Conservation (phyloP, 2,329 filamentous ascomycete species). For the Trichoderma aggressivum region DNA sequence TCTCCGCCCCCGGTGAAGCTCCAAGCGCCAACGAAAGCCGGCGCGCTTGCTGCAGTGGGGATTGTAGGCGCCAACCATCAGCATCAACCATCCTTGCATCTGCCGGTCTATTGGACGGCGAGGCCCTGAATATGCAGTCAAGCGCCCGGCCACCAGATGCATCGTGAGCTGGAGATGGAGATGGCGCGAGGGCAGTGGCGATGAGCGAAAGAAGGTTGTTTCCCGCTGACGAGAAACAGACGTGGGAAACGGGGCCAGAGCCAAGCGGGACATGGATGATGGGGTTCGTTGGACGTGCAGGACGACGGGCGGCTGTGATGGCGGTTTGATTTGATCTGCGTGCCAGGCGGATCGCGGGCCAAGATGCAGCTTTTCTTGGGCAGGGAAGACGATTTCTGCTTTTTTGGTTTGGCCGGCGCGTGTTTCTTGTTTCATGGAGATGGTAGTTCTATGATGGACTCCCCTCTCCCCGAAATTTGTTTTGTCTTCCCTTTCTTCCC, state of each 20-base stretch:
- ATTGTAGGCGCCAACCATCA: not conserved
- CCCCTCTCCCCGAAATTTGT: not conserved
- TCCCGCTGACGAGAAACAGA: not conserved
- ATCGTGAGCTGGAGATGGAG: constrained; percentile 6
- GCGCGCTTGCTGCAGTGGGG: not conserved
- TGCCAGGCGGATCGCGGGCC: not conserved
- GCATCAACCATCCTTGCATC: not conserved
- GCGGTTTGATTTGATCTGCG: constrained; percentile 6
- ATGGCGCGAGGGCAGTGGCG: not conserved
- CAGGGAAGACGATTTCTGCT: not conserved
- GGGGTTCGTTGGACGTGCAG: not conserved
- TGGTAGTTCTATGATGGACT: constrained; percentile 1
- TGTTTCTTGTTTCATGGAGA: not conserved
- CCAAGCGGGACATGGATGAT: not conserved
- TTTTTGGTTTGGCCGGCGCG: not conserved
- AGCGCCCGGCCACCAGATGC: constrained; percentile 12
- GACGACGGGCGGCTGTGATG: constrained; percentile 11
- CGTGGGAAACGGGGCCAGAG: not conserved
- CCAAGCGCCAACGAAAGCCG: constrained; percentile 7
- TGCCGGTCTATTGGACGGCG: not conserved
- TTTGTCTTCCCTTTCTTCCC: not conserved
- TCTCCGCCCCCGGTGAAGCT: not conserved
- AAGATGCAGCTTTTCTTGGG: not conserved
- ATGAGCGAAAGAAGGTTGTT: constrained; percentile 6
- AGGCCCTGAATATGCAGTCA: constrained; percentile 3